Evolutionary conservation across 345 rosid genomes (phyloP).

Genomic region (Bretschneidera sinensis): DNA sequence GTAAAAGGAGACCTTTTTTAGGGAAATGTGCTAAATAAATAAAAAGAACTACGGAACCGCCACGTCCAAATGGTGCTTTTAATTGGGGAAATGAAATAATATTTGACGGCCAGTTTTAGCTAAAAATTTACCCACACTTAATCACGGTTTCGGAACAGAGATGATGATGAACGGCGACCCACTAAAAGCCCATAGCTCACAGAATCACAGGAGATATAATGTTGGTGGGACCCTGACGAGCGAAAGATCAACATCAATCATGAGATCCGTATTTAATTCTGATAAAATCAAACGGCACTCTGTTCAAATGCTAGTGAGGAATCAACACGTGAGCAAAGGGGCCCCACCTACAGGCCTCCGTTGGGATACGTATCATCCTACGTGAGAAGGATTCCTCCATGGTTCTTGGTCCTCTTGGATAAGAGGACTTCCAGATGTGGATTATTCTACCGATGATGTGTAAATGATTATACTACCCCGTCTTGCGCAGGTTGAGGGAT

Average conservation of each 20-base stretch:
- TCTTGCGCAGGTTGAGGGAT: too few relatives aligned
- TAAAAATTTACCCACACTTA: neutral
- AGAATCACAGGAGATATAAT: too few relatives aligned
- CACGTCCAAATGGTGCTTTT: constrained; percentile 10
- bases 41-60: constrained; percentile 3
- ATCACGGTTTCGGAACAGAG: neutral
- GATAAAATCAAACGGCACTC: constrained; percentile 3
- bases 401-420: neutral
- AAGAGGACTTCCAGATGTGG: too few relatives aligned
- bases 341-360: neutral
- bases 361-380: neutral
- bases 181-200: too few relatives aligned
- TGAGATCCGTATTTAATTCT: neutral
- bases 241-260: neutral
- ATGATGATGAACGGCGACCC: constrained; percentile 20
- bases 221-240: neutral
- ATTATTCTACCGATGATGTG: too few relatives aligned
- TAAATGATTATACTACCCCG: neutral
- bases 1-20: constrained; percentile 4
- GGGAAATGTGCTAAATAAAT: too few relatives aligned
- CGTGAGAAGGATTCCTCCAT: neutral
- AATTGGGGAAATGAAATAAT: neutral
- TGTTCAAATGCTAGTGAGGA: neutral
- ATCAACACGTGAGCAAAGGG: constrained; percentile 4
- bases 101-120: constrained; percentile 5